phyloP scores from a whole-genome alignment of 2,329 filamentous ascomycete species.

The Fusarium buxicola region DNA sequence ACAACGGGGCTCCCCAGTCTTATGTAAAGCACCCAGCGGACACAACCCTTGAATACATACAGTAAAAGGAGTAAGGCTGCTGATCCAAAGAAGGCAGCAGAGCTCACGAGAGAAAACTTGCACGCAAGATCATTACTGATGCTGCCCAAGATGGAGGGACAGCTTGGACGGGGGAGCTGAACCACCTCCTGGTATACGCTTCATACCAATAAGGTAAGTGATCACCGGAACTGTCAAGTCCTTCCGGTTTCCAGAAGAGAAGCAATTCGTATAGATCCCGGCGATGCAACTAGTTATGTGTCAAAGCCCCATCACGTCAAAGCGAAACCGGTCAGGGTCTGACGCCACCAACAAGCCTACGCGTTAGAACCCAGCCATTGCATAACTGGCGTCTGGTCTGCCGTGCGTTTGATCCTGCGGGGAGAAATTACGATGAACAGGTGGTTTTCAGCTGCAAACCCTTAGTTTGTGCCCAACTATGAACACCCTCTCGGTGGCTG shows the following conservation, averaged over 20 bases:
- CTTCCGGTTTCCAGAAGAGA: conserved; percentile 14
- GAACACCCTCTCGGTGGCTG: conserved; percentile 9
- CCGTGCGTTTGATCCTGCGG: conserved; percentile 1
- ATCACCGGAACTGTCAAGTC: conserved; percentile 3
- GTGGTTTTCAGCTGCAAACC: conserved; percentile 5
- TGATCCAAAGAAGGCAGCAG: background rate
- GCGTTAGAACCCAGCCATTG: conserved; percentile 3
- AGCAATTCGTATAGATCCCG: conserved; percentile 13
- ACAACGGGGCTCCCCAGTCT: conserved; percentile 5
- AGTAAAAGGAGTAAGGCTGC: no score
- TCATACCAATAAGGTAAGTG: conserved; percentile 15
- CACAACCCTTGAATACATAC: no score
- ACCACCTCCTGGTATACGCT: conserved; percentile 20
- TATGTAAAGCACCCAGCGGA: conserved; percentile 19
- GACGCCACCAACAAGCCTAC: background rate
- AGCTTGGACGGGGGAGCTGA: conserved; percentile 26
- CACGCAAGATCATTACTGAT: background rate
- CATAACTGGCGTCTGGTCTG: conserved; percentile 1
- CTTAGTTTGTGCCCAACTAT: background rate
- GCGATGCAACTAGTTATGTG: conserved; percentile 17
- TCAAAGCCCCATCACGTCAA: background rate
- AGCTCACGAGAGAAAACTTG: no score
- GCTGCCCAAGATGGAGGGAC: conserved; percentile 4
- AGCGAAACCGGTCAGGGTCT: background rate
- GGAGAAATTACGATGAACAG: background rate